Evolutionary conservation across 768 basidiomycete genomes (phyloP), one percentile per base, ranked within the genome.

Genomic region (Leccinum variicolor): DNA sequence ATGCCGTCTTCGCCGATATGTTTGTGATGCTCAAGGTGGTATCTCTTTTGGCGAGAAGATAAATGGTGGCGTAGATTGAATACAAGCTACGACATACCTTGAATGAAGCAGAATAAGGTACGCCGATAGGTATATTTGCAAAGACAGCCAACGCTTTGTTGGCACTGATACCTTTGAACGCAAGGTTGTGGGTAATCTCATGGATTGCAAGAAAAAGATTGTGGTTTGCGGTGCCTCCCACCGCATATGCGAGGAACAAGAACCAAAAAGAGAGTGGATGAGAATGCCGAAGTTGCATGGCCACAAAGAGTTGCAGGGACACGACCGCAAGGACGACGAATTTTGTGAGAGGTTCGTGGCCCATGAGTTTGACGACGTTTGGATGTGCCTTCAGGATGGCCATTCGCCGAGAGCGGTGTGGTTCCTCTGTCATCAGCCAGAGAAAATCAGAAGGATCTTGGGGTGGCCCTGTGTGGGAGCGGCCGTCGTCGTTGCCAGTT

Each of bases 401-500:
- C 76, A 84, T 86, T 57, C 97, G 77, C 54, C 97, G 77, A 15
- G 86, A 85, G 51, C 96, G 84, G 73, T 99, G 97, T 3, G 97
- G 97, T 68, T 99, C 97, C 74, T 99, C 97, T 0, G 93, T 97
- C 87, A 98, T 91, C 47, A 95, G 68, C 97, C 97, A 99, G 29
- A 98, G 79, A 66, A 97, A 98, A 64, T 98, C 96, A 0, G 78
- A 72, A 1, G 91, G 89, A 65, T 94, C 86, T 69, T 86, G 85
- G 0, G 88, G 87, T 3, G 84, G 84, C 6, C 74, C 78, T 19
- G 77, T 71, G 64, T 81, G 72, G 3, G 74, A 70, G 41, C 67
- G 69, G 9, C 76, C 80, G 59, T 80, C 66, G 58, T 77, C 75
- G 46, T 79, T 62, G 5, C 52, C 62, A 3, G 70, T 74, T 3